Evolutionary conservation across 495 filamentous ascomycete species (phyloP), one percentile per base, ranked within the genome.

Genomic region (Lasiosphaeriaceae sp.): DNA sequence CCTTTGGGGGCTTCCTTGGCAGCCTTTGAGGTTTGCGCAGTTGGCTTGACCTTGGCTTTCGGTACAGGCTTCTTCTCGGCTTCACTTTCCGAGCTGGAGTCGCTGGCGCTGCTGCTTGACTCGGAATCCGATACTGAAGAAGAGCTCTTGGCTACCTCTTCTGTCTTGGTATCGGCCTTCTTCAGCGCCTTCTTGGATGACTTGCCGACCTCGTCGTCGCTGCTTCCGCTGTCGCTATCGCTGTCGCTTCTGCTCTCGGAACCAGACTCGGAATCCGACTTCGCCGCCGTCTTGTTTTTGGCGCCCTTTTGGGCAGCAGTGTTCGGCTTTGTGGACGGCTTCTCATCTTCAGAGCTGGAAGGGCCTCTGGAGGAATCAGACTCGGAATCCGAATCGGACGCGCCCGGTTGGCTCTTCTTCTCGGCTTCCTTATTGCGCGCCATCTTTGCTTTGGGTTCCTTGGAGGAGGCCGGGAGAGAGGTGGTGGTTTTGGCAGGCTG

Each of bases 231-330:
- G 37, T 41, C 37, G 37, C 37, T 41, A 4, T 41, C 9, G 46
- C 64, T 67, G 22, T 68, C 66, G 39, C 56, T 63, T 22, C 71
- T 56, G 55, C 62, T 53, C 56, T 67, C 62, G 5, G 39, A 39
- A 16, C 16, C 46, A n/a, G 52, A 56, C 34, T 58, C 65, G 14
- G 64, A 58, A 44, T 39, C 16, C n/a, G 58, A 46, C 6, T 35
- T 20, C 20, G 51, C 20, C n/a, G 54, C 31, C 41, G 48, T 58
- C 16, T 17, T 34, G 41, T 47, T 26, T 45, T 61, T 61, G 26
- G 61, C 47, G 35, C 46, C 29, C 6, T 60, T 41, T 39, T 49
- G n/a, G 37, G 26, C 22, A 2, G 17, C 24, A n/a, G n/a, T n/a
- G 48, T 8, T 20, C 23, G 45, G 7, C 26, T 55, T 54, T 47